These are phyloP conservation scores for Sporisorium scitamineum DNA, from an alignment of 1,284 basidiomycete genomes.

Conservation along the genomic window DNA sequence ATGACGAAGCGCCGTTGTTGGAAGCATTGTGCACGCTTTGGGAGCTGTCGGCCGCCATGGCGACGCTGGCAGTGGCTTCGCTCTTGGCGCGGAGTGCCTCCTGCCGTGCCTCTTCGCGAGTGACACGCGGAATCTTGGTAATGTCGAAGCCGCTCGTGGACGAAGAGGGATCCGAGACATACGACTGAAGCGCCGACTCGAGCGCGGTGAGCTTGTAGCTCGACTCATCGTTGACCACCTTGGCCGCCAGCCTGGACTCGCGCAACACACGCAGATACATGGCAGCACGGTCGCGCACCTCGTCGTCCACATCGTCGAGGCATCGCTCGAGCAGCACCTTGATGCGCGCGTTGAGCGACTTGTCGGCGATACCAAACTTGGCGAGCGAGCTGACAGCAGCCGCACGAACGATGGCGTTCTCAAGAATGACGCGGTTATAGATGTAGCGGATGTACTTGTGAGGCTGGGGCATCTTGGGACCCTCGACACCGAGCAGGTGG, in stretches of 20 bases:
- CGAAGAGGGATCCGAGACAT: constrained; percentile 57
- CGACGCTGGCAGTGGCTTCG: constrained; percentile 62
- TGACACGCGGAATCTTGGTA: constrained; percentile 57
- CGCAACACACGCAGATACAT: constrained; percentile 83
- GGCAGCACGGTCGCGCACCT: constrained; percentile 96
- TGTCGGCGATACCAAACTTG: constrained; percentile 92
- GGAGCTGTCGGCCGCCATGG: constrained; percentile 63
- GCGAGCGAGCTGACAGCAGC: constrained; percentile 94
- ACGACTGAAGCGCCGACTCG: constrained; percentile 59
- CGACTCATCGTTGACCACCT: constrained; percentile 89
- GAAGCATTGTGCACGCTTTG: constrained; percentile 46
- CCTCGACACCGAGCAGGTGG: constrained; percentile 93
- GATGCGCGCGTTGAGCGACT: constrained; percentile 84
- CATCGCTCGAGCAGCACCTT: constrained; percentile 80
- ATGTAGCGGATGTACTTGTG: constrained; percentile 99
- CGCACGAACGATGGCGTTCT: constrained; percentile 97
- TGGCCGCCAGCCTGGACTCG: constrained; percentile 82
- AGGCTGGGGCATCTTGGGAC: constrained; percentile 92
- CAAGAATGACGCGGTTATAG: constrained; percentile 98
- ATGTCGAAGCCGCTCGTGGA: constrained; percentile 60
- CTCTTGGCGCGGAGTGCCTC: constrained; percentile 64
- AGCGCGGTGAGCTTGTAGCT: constrained; percentile 63
- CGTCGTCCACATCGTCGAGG: constrained; percentile 97
- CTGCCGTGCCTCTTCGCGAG: constrained; percentile 59
- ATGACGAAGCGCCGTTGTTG: constrained; percentile 49